phyloP scores from a whole-genome alignment of 768 basidiomycete species.

The Leccinum sublutescens region DNA sequence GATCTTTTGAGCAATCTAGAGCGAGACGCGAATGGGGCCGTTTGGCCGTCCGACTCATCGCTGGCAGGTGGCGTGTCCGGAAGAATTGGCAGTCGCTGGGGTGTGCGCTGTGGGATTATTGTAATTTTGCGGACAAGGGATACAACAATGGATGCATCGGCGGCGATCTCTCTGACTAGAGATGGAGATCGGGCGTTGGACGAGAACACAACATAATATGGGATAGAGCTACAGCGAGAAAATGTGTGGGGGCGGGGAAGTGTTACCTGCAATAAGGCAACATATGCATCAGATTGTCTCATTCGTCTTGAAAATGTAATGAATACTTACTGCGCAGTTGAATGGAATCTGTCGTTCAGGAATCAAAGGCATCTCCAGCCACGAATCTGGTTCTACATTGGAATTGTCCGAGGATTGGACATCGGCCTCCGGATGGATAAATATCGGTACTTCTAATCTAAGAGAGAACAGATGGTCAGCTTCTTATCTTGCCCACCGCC shows the following conservation, averaged over 20 bases:
- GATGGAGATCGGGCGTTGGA: conserved; percentile 55
- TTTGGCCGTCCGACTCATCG: conserved; percentile 40
- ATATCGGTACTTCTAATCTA: conserved; percentile 65
- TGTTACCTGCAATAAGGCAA: conserved; percentile 43
- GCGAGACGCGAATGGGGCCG: conserved; percentile 10
- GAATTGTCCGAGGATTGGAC: conserved; percentile 57
- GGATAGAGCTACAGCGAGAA: conserved; percentile 58
- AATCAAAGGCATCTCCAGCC: conserved; percentile 68
- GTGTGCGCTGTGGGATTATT: conserved; percentile 41
- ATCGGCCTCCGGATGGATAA: conserved; percentile 58
- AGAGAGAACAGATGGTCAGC: conserved; percentile 10
- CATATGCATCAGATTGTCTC: not conserved
- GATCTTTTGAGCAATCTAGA: conserved; percentile 33
- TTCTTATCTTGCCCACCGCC: not conserved
- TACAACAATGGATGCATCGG: conserved; percentile 70
- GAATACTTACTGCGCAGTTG: conserved; percentile 57
- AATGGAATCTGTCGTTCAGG: conserved; percentile 63
- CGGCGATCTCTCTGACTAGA: conserved; percentile 62
- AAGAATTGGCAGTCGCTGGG: conserved; percentile 43
- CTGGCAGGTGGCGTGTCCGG: conserved; percentile 49
- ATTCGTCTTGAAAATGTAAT: not conserved
- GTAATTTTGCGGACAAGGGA: conserved; percentile 61
- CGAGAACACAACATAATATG: conserved; percentile 72
- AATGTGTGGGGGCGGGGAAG: conserved; percentile 61
- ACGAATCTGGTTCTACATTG: conserved; percentile 44